Base-by-base conservation (phyloP, 768 basidiomycete species). In the Leccinum subgranulosum region DNA sequence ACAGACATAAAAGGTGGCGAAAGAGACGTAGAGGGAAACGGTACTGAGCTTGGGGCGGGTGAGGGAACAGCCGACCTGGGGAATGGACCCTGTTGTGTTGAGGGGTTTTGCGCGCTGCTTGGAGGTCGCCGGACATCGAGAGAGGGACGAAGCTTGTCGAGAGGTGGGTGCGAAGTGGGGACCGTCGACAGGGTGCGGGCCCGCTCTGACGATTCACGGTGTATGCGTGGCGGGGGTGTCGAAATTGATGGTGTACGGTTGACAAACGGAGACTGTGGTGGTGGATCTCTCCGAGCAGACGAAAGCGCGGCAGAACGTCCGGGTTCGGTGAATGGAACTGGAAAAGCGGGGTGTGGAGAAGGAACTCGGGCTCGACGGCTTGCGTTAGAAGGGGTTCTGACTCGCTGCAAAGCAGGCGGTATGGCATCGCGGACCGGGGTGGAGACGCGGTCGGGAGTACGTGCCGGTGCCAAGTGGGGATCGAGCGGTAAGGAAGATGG, bases 341-440 rank as follows among this genome's bases (percentile, higher is more conserved):
- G 51, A n/a, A 66, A 56, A 27, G 53, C 27, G 23, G 52, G 12
- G 15, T 53, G 60, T n/a, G 60, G 49, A 23, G 61, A 57, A 4
- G 66, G 59, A 52, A 28, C 17, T 19, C 53, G 45, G 45, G 43
- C 11, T 25, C 34, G 25, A 39, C 50, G 59, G 21, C 39, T 31
- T 3, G 61, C 54, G 7, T 63, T 71, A 1, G 69, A 64, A 27
- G 65, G 57, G 3, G 70, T 59, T 61, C 60, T 64, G 28, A 48
- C 39, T 23, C 70, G 61, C 41, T 59, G 61, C 19, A 66, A 4
- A 31, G 60, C 49, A 2, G 58, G 55, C 0, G 66, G 70, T 46
- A 59, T 29, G 17, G 31, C 28, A 41, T 61, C 63, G 10, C 63
- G 66, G 11, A 45, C 41, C 8, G 69, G 60, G 27, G 60, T 53